Percentiles rank a stretch among this genome's conserved stretches.
These are phyloP conservation scores for Fusarium anguioides DNA, from an alignment of 2,329 filamentous ascomycete species.

Conservation along the genomic window DNA sequence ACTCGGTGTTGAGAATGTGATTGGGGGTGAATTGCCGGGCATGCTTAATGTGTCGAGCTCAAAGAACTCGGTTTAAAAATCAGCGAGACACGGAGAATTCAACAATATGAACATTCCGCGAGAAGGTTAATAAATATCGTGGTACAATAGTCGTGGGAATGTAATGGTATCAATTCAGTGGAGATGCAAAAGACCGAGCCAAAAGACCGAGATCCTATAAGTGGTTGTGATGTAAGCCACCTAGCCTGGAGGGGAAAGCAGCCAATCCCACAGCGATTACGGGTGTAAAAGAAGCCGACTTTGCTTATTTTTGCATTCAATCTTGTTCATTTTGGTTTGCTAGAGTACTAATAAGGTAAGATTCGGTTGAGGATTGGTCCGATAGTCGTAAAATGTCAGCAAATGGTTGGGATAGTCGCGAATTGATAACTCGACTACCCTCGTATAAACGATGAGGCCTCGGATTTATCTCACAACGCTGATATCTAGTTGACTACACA, in stretches of 20 bases:
- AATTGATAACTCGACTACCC: background rate
- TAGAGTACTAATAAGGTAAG: too few relatives aligned
- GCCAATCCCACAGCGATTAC: background rate
- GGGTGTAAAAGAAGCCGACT: background rate
- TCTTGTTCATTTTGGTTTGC: background rate
- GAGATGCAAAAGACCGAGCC: constrained; percentile 28
- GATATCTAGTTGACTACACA: background rate
- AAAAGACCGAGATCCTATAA: constrained; percentile 29
- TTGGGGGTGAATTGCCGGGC: constrained; percentile 14
- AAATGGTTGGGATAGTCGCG: background rate
- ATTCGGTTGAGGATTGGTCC: constrained; percentile 22
- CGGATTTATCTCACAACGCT: background rate
- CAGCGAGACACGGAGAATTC: constrained; percentile 25
- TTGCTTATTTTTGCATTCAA: background rate
- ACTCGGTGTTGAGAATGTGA: constrained; percentile 21
- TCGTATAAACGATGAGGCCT: background rate
- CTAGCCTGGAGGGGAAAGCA: constrained; percentile 11
- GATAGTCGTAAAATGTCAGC: background rate
- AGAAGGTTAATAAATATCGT: background rate
- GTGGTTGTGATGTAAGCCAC: background rate
- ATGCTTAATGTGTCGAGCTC: background rate
- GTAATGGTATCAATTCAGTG: background rate
- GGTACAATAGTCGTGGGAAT: background rate
- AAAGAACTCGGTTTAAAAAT: background rate
- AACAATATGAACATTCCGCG: background rate